Evolutionary conservation across 208 protist species (phyloP).

Genomic region (Wallacemonas collosoma): DNA sequence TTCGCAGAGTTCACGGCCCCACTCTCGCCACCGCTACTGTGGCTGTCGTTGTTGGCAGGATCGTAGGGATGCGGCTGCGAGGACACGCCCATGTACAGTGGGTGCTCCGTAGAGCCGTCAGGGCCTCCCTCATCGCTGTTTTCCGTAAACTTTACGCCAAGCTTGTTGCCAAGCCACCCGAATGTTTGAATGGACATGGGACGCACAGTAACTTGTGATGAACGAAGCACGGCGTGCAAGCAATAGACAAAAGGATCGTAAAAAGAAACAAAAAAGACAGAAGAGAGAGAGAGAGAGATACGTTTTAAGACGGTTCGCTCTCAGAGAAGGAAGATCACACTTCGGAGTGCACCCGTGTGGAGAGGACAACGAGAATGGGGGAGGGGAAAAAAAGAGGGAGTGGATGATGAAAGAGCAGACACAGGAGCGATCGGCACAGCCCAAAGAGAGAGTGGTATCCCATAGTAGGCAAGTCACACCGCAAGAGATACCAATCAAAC

Average conservation of each 20-base stretch:
- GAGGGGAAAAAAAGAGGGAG: neutral
- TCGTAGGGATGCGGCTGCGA: slow-evolving; percentile 19
- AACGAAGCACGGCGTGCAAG: too few relatives aligned
- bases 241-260: neutral
- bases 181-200: slow-evolving; percentile 73
- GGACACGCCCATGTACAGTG: neutral
- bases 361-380: neutral
- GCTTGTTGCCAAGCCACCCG: slow-evolving; percentile 76
- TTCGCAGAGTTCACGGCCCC: neutral
- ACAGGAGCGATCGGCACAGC: too few relatives aligned
- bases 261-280: neutral
- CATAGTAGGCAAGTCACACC: neutral
- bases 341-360: too few relatives aligned
- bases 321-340: neutral
- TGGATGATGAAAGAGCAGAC: neutral
- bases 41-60: slow-evolving; percentile 9
- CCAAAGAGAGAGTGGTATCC: neutral
- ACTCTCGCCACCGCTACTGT: neutral
- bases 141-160: slow-evolving; percentile 76
- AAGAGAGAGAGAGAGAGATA: neutral
- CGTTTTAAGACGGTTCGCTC: neutral
- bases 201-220: neutral
- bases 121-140: slow-evolving; percentile 10
- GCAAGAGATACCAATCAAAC: too few relatives aligned
- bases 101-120: slow-evolving; percentile 3